Base-by-base conservation (phyloP, 345 rosid species). In the Laguncularia racemosa region DNA sequence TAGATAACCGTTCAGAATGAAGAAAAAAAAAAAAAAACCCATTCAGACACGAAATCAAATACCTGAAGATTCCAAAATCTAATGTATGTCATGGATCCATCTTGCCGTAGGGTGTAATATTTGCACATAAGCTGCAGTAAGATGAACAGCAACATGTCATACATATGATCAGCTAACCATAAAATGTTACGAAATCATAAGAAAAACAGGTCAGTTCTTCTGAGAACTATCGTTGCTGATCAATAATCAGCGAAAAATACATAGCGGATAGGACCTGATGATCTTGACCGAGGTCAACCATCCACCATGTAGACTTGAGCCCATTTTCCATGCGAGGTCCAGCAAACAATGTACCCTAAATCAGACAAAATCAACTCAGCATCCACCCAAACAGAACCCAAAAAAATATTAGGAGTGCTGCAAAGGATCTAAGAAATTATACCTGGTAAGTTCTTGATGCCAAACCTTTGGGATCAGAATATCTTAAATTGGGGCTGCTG, bases 51-150 rank as follows among this genome's bases (percentile, higher is more conserved):
- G 15, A 28, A 40, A 1, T 33, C 40, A 19, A n/a, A 67, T 72
- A 93, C 99, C 99, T 89, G 96, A 51, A 93, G 67, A 63, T 77
- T 90, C 99, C 99, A 93, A 58, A 53, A 78, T 68, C 97, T 81
- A 58, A 76, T 44, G 71, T 59, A 93, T 50, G 96, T 82, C 71
- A 79, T 78, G 56, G 95, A 89, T 12, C 99, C 97, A 50, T 93
- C 99, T 73, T 84, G 89, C 67, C 96, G 76, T 71, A 90, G 79
- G 28, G 97, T 90, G 63, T 93, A 87, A 67, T 84, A 74, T 75
- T 93, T 93, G 83, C 97, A 93, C 95, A 87, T 85, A 14, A 93
- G 88, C 97, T 93, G 95, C 85, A 75, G 60, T 26, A 55, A 56
- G 57, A 60, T 0, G 40, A 33, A 33, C 28, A 23, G 28, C 28